Evolutionary conservation across 257 asterid genomes (phyloP), one percentile per base, ranked within the genome.

Genomic region (Craterostigma plantagineum): DNA sequence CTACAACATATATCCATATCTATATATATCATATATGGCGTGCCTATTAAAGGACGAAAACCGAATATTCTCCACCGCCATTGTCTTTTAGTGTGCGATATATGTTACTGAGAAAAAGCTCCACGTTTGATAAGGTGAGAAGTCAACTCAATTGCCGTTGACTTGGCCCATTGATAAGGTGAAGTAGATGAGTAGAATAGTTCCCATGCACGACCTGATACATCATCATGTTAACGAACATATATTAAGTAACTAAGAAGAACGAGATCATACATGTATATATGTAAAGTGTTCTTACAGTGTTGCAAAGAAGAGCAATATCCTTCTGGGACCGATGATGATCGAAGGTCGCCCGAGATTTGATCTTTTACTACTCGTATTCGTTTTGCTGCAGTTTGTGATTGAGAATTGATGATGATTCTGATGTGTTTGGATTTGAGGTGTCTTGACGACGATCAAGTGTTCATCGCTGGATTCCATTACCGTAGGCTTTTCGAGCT

Each of bases 321-420:
- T 70, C 58, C 73, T 73, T 51, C 84, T 73, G 0, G 97, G 91
- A 54, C 70, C 68, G 48, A 67, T 10, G 15, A 58, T 18, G 4
- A 56, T 33, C 1, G 73, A 45, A 27, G 90, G 58, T 23, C 97
- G 86, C 46, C 69, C 63, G 64, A 71, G 69, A 51, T 76, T 58
- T 62, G 64, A 61, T 38, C 66, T 68, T 38, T 59, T 53, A 37
- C 64, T 63, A 0, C 69, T 14, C n/a, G n/a, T n/a, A n/a, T n/a
- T n/a, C 0, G 65, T 49, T 4, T 43, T 18, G 64, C 36, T 46
- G 43, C 70, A 56, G 14, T 60, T 59, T 46, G 65, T 53, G 61
- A 81, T 73, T 43, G 94, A 73, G 51, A 81, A 77, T 37, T 84
- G 83, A 69, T 85, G 83, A 46, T 75, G 91, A 53, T n/a, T n/a